A percentile compares a stretch with the other conserved stretches of the same genome.
phyloP scores from a whole-genome alignment of 768 basidiomycete species.

The Lactarius evosmus region DNA sequence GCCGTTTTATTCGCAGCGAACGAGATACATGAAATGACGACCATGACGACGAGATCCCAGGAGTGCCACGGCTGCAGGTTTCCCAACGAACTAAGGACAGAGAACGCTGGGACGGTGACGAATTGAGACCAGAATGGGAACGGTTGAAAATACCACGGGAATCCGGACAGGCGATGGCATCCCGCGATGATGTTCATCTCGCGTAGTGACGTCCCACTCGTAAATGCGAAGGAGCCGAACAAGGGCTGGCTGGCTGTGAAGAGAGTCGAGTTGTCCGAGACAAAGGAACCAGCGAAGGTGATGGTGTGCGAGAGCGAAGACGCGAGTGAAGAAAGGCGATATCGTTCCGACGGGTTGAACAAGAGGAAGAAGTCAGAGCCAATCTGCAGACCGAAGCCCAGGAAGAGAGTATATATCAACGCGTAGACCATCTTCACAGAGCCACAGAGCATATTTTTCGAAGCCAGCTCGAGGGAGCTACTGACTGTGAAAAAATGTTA shows the following conservation, averaged over 20 bases:
- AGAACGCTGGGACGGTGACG: slow-evolving; percentile 71
- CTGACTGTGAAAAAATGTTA: slow-evolving; percentile 49
- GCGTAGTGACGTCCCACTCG: slow-evolving; percentile 46
- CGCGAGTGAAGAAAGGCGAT: slow-evolving; percentile 49
- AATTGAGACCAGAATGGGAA: slow-evolving; percentile 74
- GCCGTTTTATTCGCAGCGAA: slow-evolving; percentile 77
- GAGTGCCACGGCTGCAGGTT: slow-evolving; percentile 72
- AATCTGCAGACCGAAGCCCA: slow-evolving; percentile 80
- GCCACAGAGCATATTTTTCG: slow-evolving; percentile 77
- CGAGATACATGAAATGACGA: slow-evolving; percentile 73
- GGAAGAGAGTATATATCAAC: slow-evolving; percentile 74
- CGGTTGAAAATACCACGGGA: slow-evolving; percentile 73
- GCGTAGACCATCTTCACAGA: slow-evolving; percentile 85
- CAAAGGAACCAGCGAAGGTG: slow-evolving; percentile 60
- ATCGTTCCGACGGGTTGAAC: slow-evolving; percentile 57
- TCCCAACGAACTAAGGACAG: slow-evolving; percentile 62
- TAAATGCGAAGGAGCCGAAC: slow-evolving; percentile 63
- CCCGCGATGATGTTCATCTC: slow-evolving; percentile 49
- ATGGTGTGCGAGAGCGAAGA: slow-evolving; percentile 47
- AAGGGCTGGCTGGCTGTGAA: slow-evolving; percentile 43
- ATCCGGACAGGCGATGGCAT: slow-evolving; percentile 63
- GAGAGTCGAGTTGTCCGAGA: slow-evolving; percentile 48
- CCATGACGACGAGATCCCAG: slow-evolving; percentile 75
- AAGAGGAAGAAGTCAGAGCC: slow-evolving; percentile 76
- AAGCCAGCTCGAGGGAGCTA: slow-evolving; percentile 76